phyloP scores from a whole-genome alignment of 2,329 filamentous ascomycete species.

The Ustilaginoidea virens region DNA sequence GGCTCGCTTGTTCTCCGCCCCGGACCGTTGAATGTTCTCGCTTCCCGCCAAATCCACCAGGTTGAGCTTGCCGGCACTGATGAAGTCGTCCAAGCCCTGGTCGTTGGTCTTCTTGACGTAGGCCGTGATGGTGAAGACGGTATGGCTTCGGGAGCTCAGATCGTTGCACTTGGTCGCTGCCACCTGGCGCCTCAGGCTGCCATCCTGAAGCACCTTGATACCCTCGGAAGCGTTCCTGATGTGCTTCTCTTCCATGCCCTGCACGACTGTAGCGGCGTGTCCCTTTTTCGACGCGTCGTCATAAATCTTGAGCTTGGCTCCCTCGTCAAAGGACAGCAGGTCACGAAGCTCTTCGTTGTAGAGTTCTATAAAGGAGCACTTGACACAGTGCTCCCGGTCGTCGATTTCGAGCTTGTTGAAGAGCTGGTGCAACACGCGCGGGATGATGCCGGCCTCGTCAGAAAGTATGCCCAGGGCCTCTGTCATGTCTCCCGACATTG shows the following conservation, averaged over 20 bases:
- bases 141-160: constrained; percentile 90
- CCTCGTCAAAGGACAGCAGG: constrained; percentile 68
- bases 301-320: constrained; percentile 81
- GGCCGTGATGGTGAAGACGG: constrained; percentile 90
- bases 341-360: constrained; percentile 97
- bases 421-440: constrained; percentile 71
- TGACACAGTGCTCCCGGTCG: constrained; percentile 73
- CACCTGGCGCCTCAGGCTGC: constrained; percentile 91
- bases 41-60: constrained; percentile 92
- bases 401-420: constrained; percentile 73
- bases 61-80: constrained; percentile 87
- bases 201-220: constrained; percentile 75
- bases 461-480: constrained; percentile 74
- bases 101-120: constrained; percentile 72
- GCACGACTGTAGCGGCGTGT: constrained; percentile 73
- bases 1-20: constrained; percentile 94
- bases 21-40: constrained; percentile 93
- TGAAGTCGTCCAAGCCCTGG: constrained; percentile 74
- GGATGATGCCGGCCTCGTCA: constrained; percentile 89
- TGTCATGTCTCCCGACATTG: constrained; percentile 96
- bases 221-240: constrained; percentile 75
- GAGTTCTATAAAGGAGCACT: constrained; percentile 95
- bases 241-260: constrained; percentile 94
- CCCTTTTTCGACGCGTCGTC: constrained; percentile 80
- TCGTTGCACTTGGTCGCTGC: constrained; percentile 99